Conservation (phyloP, 2,329 filamentous ascomycete genomes). For the Xylaria sp. region DNA sequence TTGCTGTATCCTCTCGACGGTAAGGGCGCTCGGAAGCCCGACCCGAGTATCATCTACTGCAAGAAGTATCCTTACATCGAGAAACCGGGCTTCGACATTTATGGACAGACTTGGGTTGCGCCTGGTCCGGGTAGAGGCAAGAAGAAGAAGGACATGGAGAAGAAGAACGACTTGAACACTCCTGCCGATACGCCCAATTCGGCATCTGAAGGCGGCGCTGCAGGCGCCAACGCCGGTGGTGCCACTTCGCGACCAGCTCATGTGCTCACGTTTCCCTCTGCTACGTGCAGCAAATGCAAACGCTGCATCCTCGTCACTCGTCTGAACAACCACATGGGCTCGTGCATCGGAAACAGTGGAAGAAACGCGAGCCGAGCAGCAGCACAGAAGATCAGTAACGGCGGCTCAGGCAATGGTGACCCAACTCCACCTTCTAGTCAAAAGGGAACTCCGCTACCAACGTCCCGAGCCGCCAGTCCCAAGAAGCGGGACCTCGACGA, state of each 20-base stretch:
- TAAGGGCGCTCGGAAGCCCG: slow-evolving; percentile 59
- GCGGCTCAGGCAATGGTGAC: slow-evolving; percentile 44
- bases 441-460: slow-evolving; percentile 55
- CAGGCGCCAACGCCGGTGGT: slow-evolving; percentile 25
- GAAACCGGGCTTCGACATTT: slow-evolving; percentile 71
- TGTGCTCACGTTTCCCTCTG: slow-evolving; percentile 59
- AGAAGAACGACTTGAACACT: slow-evolving; percentile 42
- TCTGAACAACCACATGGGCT: slow-evolving; percentile 64
- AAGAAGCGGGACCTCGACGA: slow-evolving; percentile 53
- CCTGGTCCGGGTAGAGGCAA: slow-evolving; percentile 66
- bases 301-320: slow-evolving; percentile 60
- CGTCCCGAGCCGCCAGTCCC: slow-evolving; percentile 49
- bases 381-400: slow-evolving; percentile 58
- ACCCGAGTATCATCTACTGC: slow-evolving; percentile 68
- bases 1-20: slow-evolving; percentile 68
- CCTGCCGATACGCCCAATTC: slow-evolving; percentile 41
- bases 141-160: slow-evolving; percentile 73
- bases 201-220: slow-evolving; percentile 41
- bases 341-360: slow-evolving; percentile 61
- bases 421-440: slow-evolving; percentile 57
- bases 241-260: slow-evolving; percentile 47
- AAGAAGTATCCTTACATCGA: slow-evolving; percentile 74
- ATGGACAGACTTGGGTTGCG: slow-evolving; percentile 74
- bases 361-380: slow-evolving; percentile 58
- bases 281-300: slow-evolving; percentile 63